Conservation (phyloP, 169 alveolate species). For the Cyclospora cayetanensis region DNA sequence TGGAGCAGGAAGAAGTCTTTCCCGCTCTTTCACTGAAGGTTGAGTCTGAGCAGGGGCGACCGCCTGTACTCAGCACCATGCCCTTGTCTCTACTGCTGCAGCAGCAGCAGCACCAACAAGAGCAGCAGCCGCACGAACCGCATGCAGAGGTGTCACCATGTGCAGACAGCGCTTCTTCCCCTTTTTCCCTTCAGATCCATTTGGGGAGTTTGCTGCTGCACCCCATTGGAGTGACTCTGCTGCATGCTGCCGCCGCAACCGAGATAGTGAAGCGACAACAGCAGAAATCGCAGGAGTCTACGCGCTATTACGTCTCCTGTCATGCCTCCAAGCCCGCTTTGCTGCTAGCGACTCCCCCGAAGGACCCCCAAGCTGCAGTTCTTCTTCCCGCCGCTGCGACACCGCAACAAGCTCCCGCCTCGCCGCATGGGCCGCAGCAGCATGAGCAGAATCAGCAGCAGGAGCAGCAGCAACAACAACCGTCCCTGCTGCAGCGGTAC, state of each 20-base stretch:
- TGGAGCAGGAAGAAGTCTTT: neutral
- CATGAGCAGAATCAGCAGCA: constrained; percentile 37
- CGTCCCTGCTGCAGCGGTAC: constrained; percentile 10
- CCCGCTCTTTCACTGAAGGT: constrained; percentile 15
- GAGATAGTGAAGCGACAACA: neutral
- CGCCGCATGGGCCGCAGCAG: too few relatives aligned
- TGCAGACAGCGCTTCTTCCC: neutral
- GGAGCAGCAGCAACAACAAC: constrained; percentile 25
- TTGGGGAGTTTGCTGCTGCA: neutral
- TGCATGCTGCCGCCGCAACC: neutral
- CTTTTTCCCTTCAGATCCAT: neutral
- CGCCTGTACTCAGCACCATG: neutral
- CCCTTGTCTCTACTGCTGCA: constrained; percentile 13
- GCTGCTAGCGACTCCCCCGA: neutral
- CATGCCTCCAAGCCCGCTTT: neutral
- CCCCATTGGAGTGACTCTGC: neutral
- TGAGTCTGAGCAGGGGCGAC: neutral
- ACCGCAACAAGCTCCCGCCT: neutral
- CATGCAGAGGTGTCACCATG: neutral
- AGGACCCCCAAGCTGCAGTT: neutral
- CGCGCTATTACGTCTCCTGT: neutral
- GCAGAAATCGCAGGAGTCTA: neutral
- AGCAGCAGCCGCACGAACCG: constrained; percentile 39
- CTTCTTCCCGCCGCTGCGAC: constrained; percentile 3
- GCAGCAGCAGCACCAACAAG: constrained; percentile 19